A percentile compares a stretch with the other conserved stretches of the same genome.
Conservation (phyloP, 148 eudicot species). For the Nepenthes gracilis region DNA sequence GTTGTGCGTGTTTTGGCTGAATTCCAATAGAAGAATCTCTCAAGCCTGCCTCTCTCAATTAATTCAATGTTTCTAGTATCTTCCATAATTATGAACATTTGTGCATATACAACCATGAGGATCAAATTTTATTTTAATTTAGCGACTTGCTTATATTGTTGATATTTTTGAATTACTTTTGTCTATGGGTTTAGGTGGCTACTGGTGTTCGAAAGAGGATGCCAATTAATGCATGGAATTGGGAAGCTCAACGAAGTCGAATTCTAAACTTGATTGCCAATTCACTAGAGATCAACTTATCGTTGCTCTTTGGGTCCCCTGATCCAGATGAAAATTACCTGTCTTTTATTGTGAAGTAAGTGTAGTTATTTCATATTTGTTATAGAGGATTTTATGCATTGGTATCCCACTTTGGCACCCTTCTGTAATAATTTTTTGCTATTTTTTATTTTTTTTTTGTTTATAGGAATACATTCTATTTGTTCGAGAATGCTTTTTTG, state of each 20-base stretch:
- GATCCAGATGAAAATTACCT: constrained; percentile 88
- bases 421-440: background rate
- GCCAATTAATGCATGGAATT: constrained; percentile 74
- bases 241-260: constrained; percentile 76
- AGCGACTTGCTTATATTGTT: background rate
- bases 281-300: constrained; percentile 79
- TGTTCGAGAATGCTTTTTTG: constrained; percentile 71
- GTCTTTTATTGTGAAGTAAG: constrained; percentile 85
- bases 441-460: constrained; percentile 5
- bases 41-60: too few relatives aligned
- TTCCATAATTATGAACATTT: too few relatives aligned
- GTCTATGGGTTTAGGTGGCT: constrained; percentile 30
- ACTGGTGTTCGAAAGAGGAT: constrained; percentile 61
- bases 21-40: too few relatives aligned
- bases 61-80: too few relatives aligned
- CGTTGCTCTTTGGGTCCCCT: constrained; percentile 79
- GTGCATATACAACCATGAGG: too few relatives aligned
- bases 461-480: constrained; percentile 60
- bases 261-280: constrained; percentile 75
- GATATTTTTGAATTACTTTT: background rate
- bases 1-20: too few relatives aligned
- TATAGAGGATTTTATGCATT: background rate
- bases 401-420: background rate
- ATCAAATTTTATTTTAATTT: too few relatives aligned
- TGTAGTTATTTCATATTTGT: background rate